A percentile compares a stretch with the other conserved stretches of the same genome.
These are phyloP conservation scores for Dactylellina parvicollis DNA, from an alignment of 2,329 filamentous ascomycete genomes.

Conservation along the genomic window DNA sequence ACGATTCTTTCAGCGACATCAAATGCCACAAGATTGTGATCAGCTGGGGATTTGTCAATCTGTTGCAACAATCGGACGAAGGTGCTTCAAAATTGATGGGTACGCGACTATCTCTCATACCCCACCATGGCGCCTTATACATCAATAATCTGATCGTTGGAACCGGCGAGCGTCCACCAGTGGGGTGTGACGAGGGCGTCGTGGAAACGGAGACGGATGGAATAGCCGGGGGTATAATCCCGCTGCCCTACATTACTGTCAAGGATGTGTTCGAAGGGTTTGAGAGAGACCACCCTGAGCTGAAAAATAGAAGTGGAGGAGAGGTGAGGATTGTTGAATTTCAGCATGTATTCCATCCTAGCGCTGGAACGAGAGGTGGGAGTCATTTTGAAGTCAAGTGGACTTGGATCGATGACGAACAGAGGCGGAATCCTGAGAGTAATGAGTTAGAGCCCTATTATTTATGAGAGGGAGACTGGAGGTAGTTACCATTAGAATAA, in stretches of 20 bases:
- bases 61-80: not conserved
- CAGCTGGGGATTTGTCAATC: constrained; percentile 19
- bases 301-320: constrained; percentile 1
- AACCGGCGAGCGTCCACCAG: not conserved
- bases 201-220: not conserved
- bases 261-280: constrained; percentile 24
- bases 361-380: constrained; percentile 1
- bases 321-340: constrained; percentile 15
- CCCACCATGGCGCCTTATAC: constrained; percentile 4
- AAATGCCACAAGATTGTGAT: constrained; percentile 19
- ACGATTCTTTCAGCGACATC: constrained; percentile 19
- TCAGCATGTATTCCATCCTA: constrained; percentile 28
- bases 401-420: constrained; percentile 14
- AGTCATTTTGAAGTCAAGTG: constrained; percentile 30
- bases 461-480: too few species aligned
- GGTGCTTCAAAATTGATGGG: not conserved
- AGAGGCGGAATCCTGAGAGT: not conserved
- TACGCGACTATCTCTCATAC: not conserved
- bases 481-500: too few species aligned
- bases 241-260: constrained; percentile 2
- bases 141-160: constrained; percentile 32
- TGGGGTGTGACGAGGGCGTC: not conserved
- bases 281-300: constrained; percentile 26
- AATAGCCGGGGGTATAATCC: not conserved
- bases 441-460: too few species aligned